Evolutionary conservation across 192 early-diverging fungal genomes (phyloP), one percentile per base, ranked within the genome.

Genomic region (Obelidium mucronatum): DNA sequence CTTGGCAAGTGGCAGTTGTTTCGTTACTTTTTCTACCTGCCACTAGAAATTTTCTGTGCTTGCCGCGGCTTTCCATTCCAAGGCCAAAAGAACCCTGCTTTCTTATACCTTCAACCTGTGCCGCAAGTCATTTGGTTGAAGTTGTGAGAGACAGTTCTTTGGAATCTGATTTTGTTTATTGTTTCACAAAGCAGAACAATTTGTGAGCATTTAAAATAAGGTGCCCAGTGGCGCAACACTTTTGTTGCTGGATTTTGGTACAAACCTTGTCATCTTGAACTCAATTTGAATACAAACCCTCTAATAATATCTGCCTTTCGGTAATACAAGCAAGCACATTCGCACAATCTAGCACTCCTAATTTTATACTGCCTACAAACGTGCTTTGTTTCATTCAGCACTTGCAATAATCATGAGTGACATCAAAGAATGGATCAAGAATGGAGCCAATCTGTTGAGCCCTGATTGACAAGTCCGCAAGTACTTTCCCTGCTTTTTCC

Each of bases 401-500:
- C n/a, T 59, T 4, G n/a, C 56, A 13, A 33, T 59, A 6, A 59
- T 59, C 24, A 5, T 59, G 56, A 6, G 5, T 30, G 4, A n/a
- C 31, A 59, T 59, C 24, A 8, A 33, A 8, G 31, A 30, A 13
- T 59, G 56, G 56, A n/a, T 30, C 31, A 33, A 5, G 8, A 4
- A 59, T 59, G 56, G 56, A 30, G 56, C n/a, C 11, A n/a, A 59
- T 33, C 24, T 59, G 56, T 13, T 59, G 11, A 59, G 56, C 31
- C 56, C 56, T 13, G 56, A 59, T 59, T 5, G 56, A 30, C 4
- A n/a, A 59, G 11, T 59, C 5, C 31, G 56, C 24, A 13, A n/a
- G 5, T 59, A 59, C 31, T 59, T 13, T 59, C 56, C 56, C 5
- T 30, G 31, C 24, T 59, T 59, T 6, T 59, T 30, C 56, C 5